Evolutionary conservation across 2,329 filamentous ascomycete genomes (phyloP), one percentile per base, ranked within the genome.

Genomic region (Orbilia oligospora): DNA sequence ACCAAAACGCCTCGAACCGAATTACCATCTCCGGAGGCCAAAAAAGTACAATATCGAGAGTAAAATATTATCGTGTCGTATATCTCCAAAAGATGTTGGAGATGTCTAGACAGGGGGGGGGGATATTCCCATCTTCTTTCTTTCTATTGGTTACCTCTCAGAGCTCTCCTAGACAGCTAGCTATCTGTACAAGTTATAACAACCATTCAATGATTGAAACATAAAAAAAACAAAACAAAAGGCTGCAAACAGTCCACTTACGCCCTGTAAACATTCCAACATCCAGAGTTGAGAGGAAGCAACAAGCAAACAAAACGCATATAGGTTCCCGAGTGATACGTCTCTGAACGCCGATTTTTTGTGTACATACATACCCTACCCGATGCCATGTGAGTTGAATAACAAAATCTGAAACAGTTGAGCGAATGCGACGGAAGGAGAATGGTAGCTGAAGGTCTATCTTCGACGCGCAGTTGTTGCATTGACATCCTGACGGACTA

Each of bases 371-470:
- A 67, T 44, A 48, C 61, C 75, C 46, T 72, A 71, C 55, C 73
- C 51, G 61, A 78, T 78, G 68, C 75, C 55, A 44, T 27, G 56
- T 44, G 51, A 64, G 33, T n/a, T 20, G 16, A 38, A 33, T 41
- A 56, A 49, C 64, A 64, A 16, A 41, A 55, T 80, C 82, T 80
- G 81, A 81, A 81, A 82, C 82, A 81, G 82, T 81, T 80, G 82
- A 82, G 78, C 80, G 80, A 80, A 83, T 80, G 81, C 67, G 71
- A 80, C 82, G 6, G 80, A 81, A 82, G 79, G 81, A 83, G 83
- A 30, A 12, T 36, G 20, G 64, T 44, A 30, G 58, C 55, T 61
- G 49, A 66, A 68, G 65, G n/a, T 20, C 53, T 76, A 76, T 36
- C 56, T 64, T 27, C 73, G 51, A 12, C 53, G 63, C 18, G 38